These are phyloP conservation scores for Rhizoclosmatium globosum DNA, from an alignment of 192 early-diverging fungal genomes.

Conservation along the genomic window DNA sequence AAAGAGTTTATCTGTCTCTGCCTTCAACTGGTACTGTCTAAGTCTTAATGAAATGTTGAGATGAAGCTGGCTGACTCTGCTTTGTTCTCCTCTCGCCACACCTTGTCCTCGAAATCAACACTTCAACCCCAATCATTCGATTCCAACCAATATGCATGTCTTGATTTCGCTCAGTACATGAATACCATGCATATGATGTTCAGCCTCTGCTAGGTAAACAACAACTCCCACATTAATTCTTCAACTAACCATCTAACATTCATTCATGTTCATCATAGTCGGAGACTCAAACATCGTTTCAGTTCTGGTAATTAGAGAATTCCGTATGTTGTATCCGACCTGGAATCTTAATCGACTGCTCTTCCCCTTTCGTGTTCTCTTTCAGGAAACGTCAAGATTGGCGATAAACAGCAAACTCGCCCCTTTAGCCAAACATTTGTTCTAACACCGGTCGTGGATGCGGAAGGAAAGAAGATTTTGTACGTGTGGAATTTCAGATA, in stretches of 20 bases:
- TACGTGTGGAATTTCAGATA: conserved; percentile 1
- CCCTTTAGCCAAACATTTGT: conserved; percentile 51
- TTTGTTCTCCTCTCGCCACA: no score
- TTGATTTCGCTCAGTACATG: conserved; percentile 36
- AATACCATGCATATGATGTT: conserved; percentile 45
- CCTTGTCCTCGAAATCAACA: no score
- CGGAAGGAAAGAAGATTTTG: conserved; percentile 36
- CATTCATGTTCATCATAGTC: not conserved
- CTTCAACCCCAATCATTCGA: not conserved
- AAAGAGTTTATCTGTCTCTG: conserved; percentile 45
- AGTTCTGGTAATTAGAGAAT: conserved; percentile 29
- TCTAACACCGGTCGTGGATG: conserved; percentile 39
- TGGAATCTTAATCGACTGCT: not conserved
- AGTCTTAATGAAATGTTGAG: not conserved
- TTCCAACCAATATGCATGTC: not conserved
- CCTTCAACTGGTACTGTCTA: conserved; percentile 44
- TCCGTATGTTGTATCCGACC: not conserved
- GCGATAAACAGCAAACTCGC: conserved; percentile 38
- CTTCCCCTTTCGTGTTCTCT: not conserved
- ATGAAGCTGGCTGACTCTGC: not conserved
- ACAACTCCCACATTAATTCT: no score
- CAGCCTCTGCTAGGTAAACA: conserved; percentile 43
- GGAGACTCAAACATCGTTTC: conserved; percentile 26
- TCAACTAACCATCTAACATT: not conserved
- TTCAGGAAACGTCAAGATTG: conserved; percentile 44